Conservation (phyloP, 352 stramenopile genomes). For the Phytophthora boehmeriae region DNA sequence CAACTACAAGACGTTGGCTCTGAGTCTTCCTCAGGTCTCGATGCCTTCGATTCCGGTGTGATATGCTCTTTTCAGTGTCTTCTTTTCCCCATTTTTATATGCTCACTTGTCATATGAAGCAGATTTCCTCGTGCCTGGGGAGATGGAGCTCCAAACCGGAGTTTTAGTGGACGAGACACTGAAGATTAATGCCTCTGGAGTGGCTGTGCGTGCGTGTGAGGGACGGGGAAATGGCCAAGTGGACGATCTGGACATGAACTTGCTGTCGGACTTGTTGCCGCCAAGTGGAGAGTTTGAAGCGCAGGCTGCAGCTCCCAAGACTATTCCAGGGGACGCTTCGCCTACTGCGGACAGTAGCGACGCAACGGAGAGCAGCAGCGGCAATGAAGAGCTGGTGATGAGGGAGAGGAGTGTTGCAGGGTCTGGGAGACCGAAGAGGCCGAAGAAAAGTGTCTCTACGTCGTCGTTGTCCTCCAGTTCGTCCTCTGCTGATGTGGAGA, state of each 20-base stretch:
- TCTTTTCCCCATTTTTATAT: conserved; percentile 3
- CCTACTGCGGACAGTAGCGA: conserved; percentile 11
- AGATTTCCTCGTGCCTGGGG: conserved; percentile 23
- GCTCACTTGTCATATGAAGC: background rate
- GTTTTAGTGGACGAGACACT: conserved; percentile 14
- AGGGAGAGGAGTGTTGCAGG: background rate
- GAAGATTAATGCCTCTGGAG: conserved; percentile 15
- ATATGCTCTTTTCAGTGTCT: background rate
- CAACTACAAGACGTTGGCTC: background rate
- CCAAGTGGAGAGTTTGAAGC: background rate
- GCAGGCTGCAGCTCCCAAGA: conserved; percentile 2
- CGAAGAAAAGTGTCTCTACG: conserved; percentile 14
- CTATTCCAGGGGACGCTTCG: conserved; percentile 5
- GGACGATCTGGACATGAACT: conserved; percentile 34
- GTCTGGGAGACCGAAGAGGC: conserved; percentile 7
- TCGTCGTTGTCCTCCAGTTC: background rate
- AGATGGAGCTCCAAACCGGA: conserved; percentile 21
- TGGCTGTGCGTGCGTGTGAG: background rate
- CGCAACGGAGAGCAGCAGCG: conserved; percentile 5
- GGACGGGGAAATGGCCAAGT: background rate
- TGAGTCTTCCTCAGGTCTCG: background rate
- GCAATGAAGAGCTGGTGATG: background rate
- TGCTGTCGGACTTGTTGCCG: conserved; percentile 33
- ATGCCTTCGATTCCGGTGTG: conserved; percentile 18
- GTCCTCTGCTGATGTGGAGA: conserved; percentile 1